Evolutionary conservation across 148 eudicot species (phyloP).

Genomic region (Cornus suecica): DNA sequence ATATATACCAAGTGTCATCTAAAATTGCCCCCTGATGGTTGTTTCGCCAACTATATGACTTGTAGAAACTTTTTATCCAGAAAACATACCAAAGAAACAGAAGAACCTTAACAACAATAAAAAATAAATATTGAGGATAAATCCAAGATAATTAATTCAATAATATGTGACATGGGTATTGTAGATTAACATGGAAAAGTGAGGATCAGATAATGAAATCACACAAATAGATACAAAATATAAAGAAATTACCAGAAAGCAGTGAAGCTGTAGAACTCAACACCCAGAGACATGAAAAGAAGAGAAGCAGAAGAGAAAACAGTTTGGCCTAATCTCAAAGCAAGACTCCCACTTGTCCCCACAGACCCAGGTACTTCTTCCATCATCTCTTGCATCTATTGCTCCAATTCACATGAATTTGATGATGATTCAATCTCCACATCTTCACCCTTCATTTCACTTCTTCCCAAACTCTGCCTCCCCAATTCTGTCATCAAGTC

Average conservation of each 20-base stretch:
- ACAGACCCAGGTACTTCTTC: conserved; percentile 45
- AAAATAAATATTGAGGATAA: background rate
- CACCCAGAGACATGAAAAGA: conserved; percentile 52
- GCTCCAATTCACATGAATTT: background rate
- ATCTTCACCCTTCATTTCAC: background rate
- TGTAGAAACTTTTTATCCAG: background rate
- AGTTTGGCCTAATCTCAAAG: conserved; percentile 51
- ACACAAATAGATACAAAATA: no score
- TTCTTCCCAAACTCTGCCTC: background rate
- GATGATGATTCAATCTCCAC: background rate
- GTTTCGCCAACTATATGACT: background rate
- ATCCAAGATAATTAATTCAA: background rate
- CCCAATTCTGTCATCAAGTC: conserved; percentile 8
- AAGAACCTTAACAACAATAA: background rate
- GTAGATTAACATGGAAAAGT: background rate
- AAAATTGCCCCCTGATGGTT: background rate
- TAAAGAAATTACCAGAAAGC: conserved; percentile 42
- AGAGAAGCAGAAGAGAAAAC: conserved; percentile 47
- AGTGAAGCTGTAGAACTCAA: conserved; percentile 55
- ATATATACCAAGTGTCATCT: background rate
- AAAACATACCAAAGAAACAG: background rate
- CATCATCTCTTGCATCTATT: conserved; percentile 1
- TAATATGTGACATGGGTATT: background rate
- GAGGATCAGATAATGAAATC: background rate
- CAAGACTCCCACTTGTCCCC: conserved; percentile 49